Conservation (phyloP, 108 stramenopile species). For the Mediolabrus comicus region DNA sequence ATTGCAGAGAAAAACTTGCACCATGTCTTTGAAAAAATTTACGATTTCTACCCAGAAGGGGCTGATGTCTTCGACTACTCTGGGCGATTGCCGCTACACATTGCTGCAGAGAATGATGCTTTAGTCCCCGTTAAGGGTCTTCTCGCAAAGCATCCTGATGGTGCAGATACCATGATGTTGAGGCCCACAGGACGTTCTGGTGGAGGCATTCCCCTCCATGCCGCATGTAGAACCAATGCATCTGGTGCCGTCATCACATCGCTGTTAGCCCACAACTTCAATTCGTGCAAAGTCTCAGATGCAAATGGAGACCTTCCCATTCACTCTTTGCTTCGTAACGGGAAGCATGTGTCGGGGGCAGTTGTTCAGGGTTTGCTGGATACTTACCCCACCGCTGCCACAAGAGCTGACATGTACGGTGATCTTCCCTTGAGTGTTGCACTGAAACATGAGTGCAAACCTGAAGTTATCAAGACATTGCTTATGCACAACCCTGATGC, state of each 20-base stretch:
- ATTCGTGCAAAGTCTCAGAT: slow-evolving; percentile 40
- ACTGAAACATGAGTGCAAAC: slow-evolving; percentile 41
- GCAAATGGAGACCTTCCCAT: slow-evolving; percentile 50
- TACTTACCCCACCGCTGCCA: slow-evolving; percentile 41
- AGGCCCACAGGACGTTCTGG: slow-evolving; percentile 38
- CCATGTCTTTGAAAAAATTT: slow-evolving; percentile 66
- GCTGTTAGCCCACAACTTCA: slow-evolving; percentile 36
- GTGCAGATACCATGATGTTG: slow-evolving; percentile 48
- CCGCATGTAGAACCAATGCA: slow-evolving; percentile 38
- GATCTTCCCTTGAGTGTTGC: slow-evolving; percentile 47
- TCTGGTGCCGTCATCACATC: slow-evolving; percentile 39
- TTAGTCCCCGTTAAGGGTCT: slow-evolving; percentile 39
- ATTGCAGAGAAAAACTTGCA: slow-evolving; percentile 70
- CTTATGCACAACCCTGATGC: slow-evolving; percentile 46
- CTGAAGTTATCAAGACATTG: slow-evolving; percentile 39
- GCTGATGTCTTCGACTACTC: slow-evolving; percentile 70
- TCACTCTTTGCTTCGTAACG: slow-evolving; percentile 44
- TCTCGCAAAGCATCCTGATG: slow-evolving; percentile 33
- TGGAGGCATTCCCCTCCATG: slow-evolving; percentile 47
- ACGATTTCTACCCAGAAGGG: slow-evolving; percentile 70
- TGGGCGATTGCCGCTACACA: slow-evolving; percentile 87
- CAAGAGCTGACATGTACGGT: slow-evolving; percentile 45
- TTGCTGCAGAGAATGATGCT: slow-evolving; percentile 77
- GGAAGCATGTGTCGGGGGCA: slow-evolving; percentile 26
- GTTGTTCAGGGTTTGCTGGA: slow-evolving; percentile 45